Evolutionary conservation across 345 rosid genomes (phyloP).

Genomic region (Cardiospermum halicacabum): DNA sequence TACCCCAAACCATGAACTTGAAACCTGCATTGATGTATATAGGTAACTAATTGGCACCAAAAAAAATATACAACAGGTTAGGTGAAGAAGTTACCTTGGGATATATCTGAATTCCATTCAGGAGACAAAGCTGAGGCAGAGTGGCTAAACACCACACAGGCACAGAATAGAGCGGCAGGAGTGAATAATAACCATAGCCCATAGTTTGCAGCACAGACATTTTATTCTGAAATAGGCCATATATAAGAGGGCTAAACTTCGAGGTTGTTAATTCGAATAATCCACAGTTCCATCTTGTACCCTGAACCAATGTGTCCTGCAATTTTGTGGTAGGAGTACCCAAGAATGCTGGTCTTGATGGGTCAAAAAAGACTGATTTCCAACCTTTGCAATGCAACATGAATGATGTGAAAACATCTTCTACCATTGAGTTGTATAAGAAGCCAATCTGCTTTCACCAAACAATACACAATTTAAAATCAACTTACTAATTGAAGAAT

Average conservation of each 20-base stretch:
- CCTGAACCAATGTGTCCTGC: slow-evolving; percentile 24
- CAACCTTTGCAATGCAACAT: slow-evolving; percentile 25
- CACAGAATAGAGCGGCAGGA: slow-evolving; percentile 20
- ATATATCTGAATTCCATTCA: slow-evolving; percentile 17
- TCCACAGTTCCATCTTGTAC: slow-evolving; percentile 27
- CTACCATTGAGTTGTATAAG: slow-evolving; percentile 14
- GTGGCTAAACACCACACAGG: slow-evolving; percentile 25
- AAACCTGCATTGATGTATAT: neutral
- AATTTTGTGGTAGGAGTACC: slow-evolving; percentile 23
- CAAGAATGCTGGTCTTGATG: slow-evolving; percentile 23
- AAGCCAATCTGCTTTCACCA: slow-evolving; percentile 21
- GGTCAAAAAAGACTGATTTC: slow-evolving; percentile 23
- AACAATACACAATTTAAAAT: too few species aligned
- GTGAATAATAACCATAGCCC: slow-evolving; percentile 16
- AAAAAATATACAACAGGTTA: too few species aligned
- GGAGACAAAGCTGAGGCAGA: slow-evolving; percentile 27
- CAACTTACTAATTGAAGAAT: too few species aligned
- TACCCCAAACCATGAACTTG: neutral
- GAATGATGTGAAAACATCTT: slow-evolving; percentile 30
- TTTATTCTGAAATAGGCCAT: slow-evolving; percentile 18
- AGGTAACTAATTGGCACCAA: too few species aligned
- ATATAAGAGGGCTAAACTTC: slow-evolving; percentile 21
- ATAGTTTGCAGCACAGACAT: slow-evolving; percentile 25
- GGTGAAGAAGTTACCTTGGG: slow-evolving; percentile 20
- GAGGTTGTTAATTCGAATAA: slow-evolving; percentile 24